Evolutionary conservation across 768 basidiomycete genomes (phyloP).

Genomic region (Lactifluus echinatus): DNA sequence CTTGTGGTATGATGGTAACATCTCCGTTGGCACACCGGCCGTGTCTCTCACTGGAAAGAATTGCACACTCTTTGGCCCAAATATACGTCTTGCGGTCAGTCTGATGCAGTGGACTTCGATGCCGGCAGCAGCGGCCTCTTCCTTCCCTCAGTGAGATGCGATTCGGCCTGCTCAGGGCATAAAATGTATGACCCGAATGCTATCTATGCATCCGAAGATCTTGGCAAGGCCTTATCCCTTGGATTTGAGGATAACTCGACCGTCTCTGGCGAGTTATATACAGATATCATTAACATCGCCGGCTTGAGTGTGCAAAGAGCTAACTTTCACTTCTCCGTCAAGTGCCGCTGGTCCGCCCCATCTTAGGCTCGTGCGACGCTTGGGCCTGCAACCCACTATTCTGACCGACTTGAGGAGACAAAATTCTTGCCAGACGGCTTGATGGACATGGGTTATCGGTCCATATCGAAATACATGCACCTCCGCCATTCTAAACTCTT

Average conservation of each 20-base stretch:
- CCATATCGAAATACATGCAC: conserved; percentile 22
- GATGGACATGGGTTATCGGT: conserved; percentile 32
- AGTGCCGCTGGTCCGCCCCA: neutral
- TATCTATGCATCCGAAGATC: conserved; percentile 21
- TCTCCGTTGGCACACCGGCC: conserved; percentile 19
- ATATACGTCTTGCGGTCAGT: neutral
- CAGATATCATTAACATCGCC: conserved; percentile 36
- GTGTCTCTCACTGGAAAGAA: conserved; percentile 8
- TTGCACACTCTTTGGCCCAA: neutral
- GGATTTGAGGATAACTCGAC: conserved; percentile 33
- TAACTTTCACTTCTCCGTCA: neutral
- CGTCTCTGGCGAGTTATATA: conserved; percentile 33
- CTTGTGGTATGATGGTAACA: conserved; percentile 18
- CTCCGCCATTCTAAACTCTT: conserved; percentile 34
- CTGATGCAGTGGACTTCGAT: conserved; percentile 32
- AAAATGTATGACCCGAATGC: neutral
- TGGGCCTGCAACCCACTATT: conserved; percentile 36
- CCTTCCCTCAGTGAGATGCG: conserved; percentile 29
- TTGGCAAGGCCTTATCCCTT: conserved; percentile 26
- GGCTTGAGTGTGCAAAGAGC: conserved; percentile 22
- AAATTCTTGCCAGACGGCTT: conserved; percentile 34
- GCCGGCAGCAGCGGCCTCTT: conserved; percentile 29
- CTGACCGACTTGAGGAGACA: conserved; percentile 24
- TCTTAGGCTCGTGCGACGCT: conserved; percentile 30
- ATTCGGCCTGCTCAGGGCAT: conserved; percentile 24